Evolutionary conservation across 2,329 filamentous ascomycete genomes (phyloP), one percentile per base, ranked within the genome.

Genomic region (Phyllosticta citriasiana): DNA sequence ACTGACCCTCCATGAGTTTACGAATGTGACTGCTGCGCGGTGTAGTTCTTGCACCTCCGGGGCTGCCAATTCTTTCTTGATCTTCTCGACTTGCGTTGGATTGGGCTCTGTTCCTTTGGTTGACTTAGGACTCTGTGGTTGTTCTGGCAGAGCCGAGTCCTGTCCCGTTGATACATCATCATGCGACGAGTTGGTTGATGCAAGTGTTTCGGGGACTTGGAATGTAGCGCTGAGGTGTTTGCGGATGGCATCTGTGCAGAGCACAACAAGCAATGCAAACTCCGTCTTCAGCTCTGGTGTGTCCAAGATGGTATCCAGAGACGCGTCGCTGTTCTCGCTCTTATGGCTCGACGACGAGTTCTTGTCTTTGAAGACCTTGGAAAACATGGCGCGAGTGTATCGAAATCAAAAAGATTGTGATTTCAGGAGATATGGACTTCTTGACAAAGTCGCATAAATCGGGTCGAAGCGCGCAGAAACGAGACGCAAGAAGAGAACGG

Each of bases 1-100:
- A 14, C 80, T 78, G 5, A 84, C 80, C 67, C 89, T 84, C 93
- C 93, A 97, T 65, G 89, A 87, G 62, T 88, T 85, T 70, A 92
- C 96, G 70, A 87, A 85, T 6, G 80, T 76, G 5, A 95, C 71
- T 1, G 86, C 82, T 59, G 87, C 86, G 64, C 83, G 85, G 76
- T 86, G 91, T 67, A 91, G 74, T 66, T 89, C 86, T 62, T 81
- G 75, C 63, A 87, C 79, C 59, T 79, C 77, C 2, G 75, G 74
- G 2, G 74, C 74, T n/a, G 75, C 77, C 8, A 84, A 70, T 63
- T 83, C 81, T 47, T 33, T 53, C 27, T 61, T 57, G 55, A 61
- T 57, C 65, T 79, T 79, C 67, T 77, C 73, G 51, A 78, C 68
- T 55, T 74, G 67, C 35, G 66, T 69, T 27, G 33, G 47, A n/a